phyloP scores from a whole-genome alignment of 225 moss, liverwort and hornwort species.

The Polytrichum commune region DNA sequence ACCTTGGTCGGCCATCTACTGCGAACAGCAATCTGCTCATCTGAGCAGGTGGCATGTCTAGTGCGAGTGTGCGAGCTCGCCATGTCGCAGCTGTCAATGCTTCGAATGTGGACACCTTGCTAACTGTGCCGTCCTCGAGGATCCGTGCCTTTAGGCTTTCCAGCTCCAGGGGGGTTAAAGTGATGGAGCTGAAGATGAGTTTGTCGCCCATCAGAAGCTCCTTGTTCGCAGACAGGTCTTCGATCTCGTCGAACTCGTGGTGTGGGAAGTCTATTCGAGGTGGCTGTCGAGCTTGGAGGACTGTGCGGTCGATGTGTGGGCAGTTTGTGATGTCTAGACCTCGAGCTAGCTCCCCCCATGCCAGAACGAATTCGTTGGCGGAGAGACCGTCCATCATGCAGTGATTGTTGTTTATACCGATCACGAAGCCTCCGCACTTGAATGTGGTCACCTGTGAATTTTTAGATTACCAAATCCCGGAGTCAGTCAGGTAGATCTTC shows the following conservation, averaged over 20 bases:
- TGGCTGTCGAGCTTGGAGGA: conserved; percentile 17
- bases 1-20: conserved; percentile 71
- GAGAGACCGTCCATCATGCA: conserved; percentile 75
- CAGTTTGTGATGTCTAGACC: conserved; percentile 31
- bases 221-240: conserved; percentile 22
- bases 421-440: conserved; percentile 73
- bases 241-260: conserved; percentile 56
- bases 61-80: conserved; percentile 54
- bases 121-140: conserved; percentile 26
- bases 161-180: conserved; percentile 32
- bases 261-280: conserved; percentile 39
- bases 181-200: conserved; percentile 43
- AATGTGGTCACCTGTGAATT: conserved; percentile 76
- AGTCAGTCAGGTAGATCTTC: no score
- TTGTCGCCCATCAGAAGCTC: conserved; percentile 36
- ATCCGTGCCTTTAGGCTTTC: conserved; percentile 38
- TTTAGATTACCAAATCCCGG: no score
- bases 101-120: conserved; percentile 66
- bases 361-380: conserved; percentile 64
- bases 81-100: conserved; percentile 65
- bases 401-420: conserved; percentile 78
- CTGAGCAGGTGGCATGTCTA: conserved; percentile 69
- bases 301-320: conserved; percentile 30
- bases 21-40: conserved; percentile 71
- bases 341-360: conserved; percentile 76